phyloP scores from a whole-genome alignment of 306 rosid genomes.

The Gastrolobium bilobum region DNA sequence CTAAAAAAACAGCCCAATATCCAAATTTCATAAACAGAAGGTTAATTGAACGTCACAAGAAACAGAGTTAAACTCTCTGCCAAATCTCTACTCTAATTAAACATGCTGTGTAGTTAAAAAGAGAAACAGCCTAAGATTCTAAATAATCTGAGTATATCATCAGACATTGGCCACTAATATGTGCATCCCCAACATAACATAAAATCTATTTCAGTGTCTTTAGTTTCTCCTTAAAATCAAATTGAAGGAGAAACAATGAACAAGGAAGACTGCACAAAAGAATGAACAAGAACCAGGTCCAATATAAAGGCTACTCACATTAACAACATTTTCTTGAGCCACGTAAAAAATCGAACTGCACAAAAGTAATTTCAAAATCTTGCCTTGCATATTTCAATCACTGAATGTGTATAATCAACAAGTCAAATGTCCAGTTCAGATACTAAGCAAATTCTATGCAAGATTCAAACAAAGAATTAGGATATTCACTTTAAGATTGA shows the following conservation, averaged over 20 bases:
- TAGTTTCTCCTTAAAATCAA: slow-evolving; percentile 1
- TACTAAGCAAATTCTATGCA: slow-evolving; percentile 6
- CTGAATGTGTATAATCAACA: neutral
- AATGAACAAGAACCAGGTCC: slow-evolving; percentile 14
- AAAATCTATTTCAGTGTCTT: neutral
- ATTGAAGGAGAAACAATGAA: neutral
- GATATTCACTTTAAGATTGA: slow-evolving; percentile 29
- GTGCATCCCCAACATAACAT: slow-evolving; percentile 7
- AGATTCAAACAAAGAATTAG: slow-evolving; percentile 7
- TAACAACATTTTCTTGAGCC: neutral
- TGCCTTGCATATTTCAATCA: neutral
- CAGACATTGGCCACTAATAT: neutral
- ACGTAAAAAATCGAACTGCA: neutral
- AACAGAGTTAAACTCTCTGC: neutral
- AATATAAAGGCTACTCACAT: neutral
- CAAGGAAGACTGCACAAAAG: slow-evolving; percentile 12
- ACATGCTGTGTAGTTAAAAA: neutral
- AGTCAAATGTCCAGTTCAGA: slow-evolving; percentile 22
- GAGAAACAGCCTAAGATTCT: slow-evolving; percentile 8
- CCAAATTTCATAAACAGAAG: neutral
- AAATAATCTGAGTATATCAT: neutral
- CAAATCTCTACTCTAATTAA: neutral
- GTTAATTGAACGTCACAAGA: slow-evolving; percentile 17
- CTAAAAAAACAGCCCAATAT: slow-evolving; percentile 19
- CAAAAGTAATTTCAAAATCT: slow-evolving; percentile 28